These are phyloP conservation scores for Phytophthora gonapodyides DNA, from an alignment of 352 stramenopile genomes.

Conservation along the genomic window DNA sequence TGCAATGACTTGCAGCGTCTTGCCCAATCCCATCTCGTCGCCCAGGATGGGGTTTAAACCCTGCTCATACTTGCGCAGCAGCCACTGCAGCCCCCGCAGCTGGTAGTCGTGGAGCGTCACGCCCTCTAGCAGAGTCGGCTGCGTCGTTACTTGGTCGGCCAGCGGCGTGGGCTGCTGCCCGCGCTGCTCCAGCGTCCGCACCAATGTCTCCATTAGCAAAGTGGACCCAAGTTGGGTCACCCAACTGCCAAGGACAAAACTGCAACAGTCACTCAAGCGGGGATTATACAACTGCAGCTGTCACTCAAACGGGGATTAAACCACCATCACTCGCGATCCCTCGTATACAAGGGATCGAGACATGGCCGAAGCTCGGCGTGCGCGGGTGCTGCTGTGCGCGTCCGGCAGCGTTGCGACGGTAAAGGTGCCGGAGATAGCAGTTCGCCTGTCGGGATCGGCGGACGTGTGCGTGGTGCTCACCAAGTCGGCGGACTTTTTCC, in stretches of 20 bases:
- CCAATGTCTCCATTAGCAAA: slow-evolving; percentile 54
- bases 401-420: slow-evolving; percentile 89
- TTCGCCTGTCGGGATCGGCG: slow-evolving; percentile 52
- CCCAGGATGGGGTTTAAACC: slow-evolving; percentile 74
- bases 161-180: slow-evolving; percentile 31
- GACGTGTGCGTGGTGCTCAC: slow-evolving; percentile 87
- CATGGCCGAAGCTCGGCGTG: slow-evolving; percentile 17
- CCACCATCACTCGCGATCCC: slow-evolving; percentile 26
- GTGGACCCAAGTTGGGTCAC: no score
- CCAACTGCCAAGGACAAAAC: not conserved
- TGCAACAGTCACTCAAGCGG: not conserved
- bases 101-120: slow-evolving; percentile 78
- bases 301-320: no score
- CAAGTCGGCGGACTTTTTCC: slow-evolving; percentile 83
- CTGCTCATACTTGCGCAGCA: slow-evolving; percentile 65
- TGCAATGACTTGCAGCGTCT: slow-evolving; percentile 81
- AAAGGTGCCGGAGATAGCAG: slow-evolving; percentile 85
- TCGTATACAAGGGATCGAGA: slow-evolving; percentile 1
- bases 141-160: slow-evolving; percentile 21
- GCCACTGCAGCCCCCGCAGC: slow-evolving; percentile 63
- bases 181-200: slow-evolving; percentile 42
- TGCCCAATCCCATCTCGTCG: slow-evolving; percentile 86
- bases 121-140: slow-evolving; percentile 52
- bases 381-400: slow-evolving; percentile 72
- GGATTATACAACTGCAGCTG: no score